Conservation (phyloP, 2,329 filamentous ascomycete species). For the Simplicillium sp. region DNA sequence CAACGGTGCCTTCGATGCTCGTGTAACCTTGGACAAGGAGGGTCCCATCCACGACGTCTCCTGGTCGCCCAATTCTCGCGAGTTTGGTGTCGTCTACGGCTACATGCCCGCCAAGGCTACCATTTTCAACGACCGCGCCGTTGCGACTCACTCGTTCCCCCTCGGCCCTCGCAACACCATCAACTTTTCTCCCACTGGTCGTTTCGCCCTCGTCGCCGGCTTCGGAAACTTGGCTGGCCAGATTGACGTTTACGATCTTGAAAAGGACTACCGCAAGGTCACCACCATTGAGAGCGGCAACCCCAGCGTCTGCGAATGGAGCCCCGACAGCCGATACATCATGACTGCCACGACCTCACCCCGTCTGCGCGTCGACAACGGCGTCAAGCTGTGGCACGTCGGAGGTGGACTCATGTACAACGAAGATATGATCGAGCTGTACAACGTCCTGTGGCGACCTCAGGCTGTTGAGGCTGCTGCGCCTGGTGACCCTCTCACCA, state of each 20-base stretch:
- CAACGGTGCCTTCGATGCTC: slow-evolving; percentile 84
- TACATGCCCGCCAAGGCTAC: slow-evolving; percentile 99
- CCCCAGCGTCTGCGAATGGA: slow-evolving; percentile 94
- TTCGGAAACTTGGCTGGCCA: slow-evolving; percentile 97
- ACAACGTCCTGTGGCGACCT: slow-evolving; percentile 84
- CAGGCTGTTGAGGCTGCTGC: slow-evolving; percentile 50
- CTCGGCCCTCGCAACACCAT: slow-evolving; percentile 90
- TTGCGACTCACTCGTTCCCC: slow-evolving; percentile 75
- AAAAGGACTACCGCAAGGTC: slow-evolving; percentile 88
- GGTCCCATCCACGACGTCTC: slow-evolving; percentile 95
- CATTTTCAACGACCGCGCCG: slow-evolving; percentile 86
- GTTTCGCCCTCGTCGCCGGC: slow-evolving; percentile 87
- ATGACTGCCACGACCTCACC: slow-evolving; percentile 97
- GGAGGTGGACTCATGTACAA: slow-evolving; percentile 86
- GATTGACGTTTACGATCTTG: slow-evolving; percentile 94
- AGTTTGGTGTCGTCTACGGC: slow-evolving; percentile 95
- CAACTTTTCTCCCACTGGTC: slow-evolving; percentile 84
- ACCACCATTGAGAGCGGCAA: slow-evolving; percentile 93
- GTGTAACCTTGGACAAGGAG: slow-evolving; percentile 89
- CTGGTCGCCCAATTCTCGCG: slow-evolving; percentile 97
- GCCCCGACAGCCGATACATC: slow-evolving; percentile 89
- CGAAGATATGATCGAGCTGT: slow-evolving; percentile 89
- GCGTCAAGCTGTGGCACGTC: slow-evolving; percentile 90
- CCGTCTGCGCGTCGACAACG: slow-evolving; percentile 91
- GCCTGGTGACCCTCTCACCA: slow-evolving; percentile 60